phyloP scores from a whole-genome alignment of 1,139 yeast species.

The Zygosaccharomyces sapae region DNA sequence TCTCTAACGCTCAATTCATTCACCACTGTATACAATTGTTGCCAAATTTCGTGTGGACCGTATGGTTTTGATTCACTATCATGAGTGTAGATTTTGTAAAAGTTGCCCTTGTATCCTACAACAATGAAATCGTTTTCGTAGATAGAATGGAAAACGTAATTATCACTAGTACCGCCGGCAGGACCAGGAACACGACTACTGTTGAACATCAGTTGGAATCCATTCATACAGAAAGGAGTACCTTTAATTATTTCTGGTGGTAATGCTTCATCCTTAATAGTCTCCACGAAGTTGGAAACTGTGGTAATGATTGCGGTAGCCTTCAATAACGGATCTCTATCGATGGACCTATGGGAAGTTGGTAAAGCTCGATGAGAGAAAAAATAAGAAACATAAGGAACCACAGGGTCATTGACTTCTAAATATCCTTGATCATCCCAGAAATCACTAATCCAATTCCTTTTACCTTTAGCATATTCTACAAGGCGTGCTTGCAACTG shows the following conservation, averaged over 20 bases:
- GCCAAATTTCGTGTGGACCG: conserved; percentile 59
- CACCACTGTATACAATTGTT: conserved; percentile 57
- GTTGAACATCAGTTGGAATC: conserved; percentile 88
- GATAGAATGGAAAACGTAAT: conserved; percentile 48
- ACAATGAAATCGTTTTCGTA: conserved; percentile 65
- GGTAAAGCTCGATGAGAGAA: conserved; percentile 73
- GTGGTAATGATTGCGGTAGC: conserved; percentile 61
- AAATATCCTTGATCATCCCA: conserved; percentile 96
- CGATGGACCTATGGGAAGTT: conserved; percentile 45
- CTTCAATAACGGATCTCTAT: conserved; percentile 68
- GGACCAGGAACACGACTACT: conserved; percentile 71
- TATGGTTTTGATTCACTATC: conserved; percentile 45
- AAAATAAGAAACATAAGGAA: conserved; percentile 90
- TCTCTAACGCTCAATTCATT: conserved; percentile 36
- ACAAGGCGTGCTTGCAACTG: conserved; percentile 63
- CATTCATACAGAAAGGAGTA: conserved; percentile 88
- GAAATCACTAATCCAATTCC: conserved; percentile 88
- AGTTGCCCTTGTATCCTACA: conserved; percentile 72
- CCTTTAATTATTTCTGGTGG: conserved; percentile 77
- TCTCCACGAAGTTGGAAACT: conserved; percentile 52
- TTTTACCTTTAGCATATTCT: conserved; percentile 54
- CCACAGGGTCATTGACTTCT: conserved; percentile 87
- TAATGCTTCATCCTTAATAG: conserved; percentile 55
- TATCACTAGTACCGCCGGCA: conserved; percentile 47
- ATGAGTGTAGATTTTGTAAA: conserved; percentile 76